Evolutionary conservation across 83 land plant species (phyloP).

Genomic region (Thuja plicata): DNA sequence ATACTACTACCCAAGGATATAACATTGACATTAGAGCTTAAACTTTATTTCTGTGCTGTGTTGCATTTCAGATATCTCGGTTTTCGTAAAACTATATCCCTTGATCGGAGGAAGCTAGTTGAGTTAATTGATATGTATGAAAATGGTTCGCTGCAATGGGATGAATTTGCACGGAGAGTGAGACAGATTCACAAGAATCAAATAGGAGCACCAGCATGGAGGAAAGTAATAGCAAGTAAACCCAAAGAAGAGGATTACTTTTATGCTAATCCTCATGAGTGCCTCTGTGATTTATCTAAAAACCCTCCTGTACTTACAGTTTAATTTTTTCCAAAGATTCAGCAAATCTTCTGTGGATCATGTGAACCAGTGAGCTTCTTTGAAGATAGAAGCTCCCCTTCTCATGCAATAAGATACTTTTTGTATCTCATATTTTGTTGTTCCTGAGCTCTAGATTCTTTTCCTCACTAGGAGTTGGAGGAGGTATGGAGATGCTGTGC

Average conservation of each 20-base stretch:
- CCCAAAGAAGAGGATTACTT: slow-evolving; percentile 41
- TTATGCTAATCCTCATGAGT: slow-evolving; percentile 35
- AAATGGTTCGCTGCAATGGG: slow-evolving; percentile 22
- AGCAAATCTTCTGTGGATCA: background rate
- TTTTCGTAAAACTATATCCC: slow-evolving; percentile 27
- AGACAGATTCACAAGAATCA: slow-evolving; percentile 14
- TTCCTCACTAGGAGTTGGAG: background rate
- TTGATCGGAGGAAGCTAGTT: slow-evolving; percentile 25
- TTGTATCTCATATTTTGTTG: background rate
- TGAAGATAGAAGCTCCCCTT: background rate
- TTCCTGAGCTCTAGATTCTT: background rate
- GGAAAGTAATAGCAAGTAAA: slow-evolving; percentile 26
- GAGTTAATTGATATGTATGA: slow-evolving; percentile 22
- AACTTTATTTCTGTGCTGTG: background rate
- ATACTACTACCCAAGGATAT: background rate
- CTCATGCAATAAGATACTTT: background rate
- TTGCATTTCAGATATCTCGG: slow-evolving; percentile 26
- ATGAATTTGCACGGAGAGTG: slow-evolving; percentile 20
- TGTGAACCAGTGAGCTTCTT: background rate
- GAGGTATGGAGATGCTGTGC: background rate
- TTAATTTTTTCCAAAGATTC: background rate
- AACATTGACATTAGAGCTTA: background rate
- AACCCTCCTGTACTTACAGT: background rate
- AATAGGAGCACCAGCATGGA: slow-evolving; percentile 23
- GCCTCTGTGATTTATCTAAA: slow-evolving; percentile 7